Evolutionary conservation across 129 eudicot genomes (phyloP), one percentile per base, ranked within the genome.

Genomic region (Mikania micrantha): DNA sequence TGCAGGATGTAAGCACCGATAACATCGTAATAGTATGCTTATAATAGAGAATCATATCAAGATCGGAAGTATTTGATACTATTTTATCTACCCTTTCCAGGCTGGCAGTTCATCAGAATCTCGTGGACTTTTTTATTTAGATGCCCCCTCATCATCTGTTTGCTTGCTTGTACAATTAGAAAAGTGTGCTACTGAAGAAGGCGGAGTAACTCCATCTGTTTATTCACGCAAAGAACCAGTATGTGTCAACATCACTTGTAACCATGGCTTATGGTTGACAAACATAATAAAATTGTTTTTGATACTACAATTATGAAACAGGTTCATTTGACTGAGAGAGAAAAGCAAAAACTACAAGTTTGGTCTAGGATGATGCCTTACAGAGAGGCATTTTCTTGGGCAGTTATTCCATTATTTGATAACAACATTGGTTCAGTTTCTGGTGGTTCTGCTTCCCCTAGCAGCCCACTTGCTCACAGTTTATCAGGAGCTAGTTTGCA

Each of bases 361-460:
- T 94, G 99, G 99, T 94, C 99, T 28, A 91, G 96, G 53, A 85
- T 94, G 82, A 94, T 94, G 99, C 96, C 97, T 59, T 89, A 86
- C 74, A 94, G 93, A 70, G 99, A 94, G 79, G 76, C 99, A 13
- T 94, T 94, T 78, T 76, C 99, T 29, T 94, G 96, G 99, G 97
- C 99, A 19, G 81, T 89, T 17, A 88, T 94, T 60, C 97, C 99
- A 68, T 67, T 94, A 58, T 94, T 94, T 67, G 99, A 94, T 59
- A 87, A 87, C 85, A 88, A 81, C 79, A 80, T 81, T 63, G 80
- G 79, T 74, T 79, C 87, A 68, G 80, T 87, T 60, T 78, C 96
- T 66, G 96, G 82, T 62, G 99, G 96, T 45, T 80, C 95, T 69
- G 83, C 95, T 78, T 93, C 99, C 41, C 99, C 99, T 27, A 83